Conservation (phyloP, 768 basidiomycete genomes). For the Tremella fuciformis region DNA sequence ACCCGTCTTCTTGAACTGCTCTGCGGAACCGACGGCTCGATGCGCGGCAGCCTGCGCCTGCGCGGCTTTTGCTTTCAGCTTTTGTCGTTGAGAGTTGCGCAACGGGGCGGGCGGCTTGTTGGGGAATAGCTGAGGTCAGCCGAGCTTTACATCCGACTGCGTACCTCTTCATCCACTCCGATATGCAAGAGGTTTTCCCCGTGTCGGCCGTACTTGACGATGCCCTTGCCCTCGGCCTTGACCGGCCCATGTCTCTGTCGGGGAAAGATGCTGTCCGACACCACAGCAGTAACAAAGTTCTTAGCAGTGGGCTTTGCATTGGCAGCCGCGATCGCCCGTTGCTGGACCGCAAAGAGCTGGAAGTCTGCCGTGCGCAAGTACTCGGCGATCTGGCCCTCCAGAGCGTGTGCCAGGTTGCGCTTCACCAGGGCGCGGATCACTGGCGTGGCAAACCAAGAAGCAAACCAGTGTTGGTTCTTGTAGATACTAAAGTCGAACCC, state of each 20-base stretch:
- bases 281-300: constrained; percentile 51
- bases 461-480: constrained; percentile 51
- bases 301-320: constrained; percentile 56
- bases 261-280: constrained; percentile 50
- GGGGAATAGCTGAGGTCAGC: constrained; percentile 43
- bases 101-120: constrained; percentile 46
- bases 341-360: constrained; percentile 71
- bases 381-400: constrained; percentile 50
- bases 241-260: constrained; percentile 24
- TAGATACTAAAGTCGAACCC: constrained; percentile 51
- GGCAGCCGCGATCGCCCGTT: constrained; percentile 89
- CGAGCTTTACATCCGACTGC: neutral
- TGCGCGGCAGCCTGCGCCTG: constrained; percentile 31
- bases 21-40: constrained; percentile 39
- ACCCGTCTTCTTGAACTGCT: constrained; percentile 41
- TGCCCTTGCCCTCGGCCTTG: constrained; percentile 46
- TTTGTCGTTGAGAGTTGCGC: constrained; percentile 42
- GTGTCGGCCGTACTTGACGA: constrained; percentile 53
- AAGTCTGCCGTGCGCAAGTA: constrained; percentile 47
- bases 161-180: constrained; percentile 53
- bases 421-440: constrained; percentile 48
- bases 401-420: constrained; percentile 47
- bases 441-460: constrained; percentile 52
- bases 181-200: constrained; percentile 54
- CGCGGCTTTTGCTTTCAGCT: constrained; percentile 42